Percentiles rank a stretch among this genome's conserved stretches.
phyloP scores from a whole-genome alignment of 495 filamentous ascomycete species.

The Aspergillus leporis region DNA sequence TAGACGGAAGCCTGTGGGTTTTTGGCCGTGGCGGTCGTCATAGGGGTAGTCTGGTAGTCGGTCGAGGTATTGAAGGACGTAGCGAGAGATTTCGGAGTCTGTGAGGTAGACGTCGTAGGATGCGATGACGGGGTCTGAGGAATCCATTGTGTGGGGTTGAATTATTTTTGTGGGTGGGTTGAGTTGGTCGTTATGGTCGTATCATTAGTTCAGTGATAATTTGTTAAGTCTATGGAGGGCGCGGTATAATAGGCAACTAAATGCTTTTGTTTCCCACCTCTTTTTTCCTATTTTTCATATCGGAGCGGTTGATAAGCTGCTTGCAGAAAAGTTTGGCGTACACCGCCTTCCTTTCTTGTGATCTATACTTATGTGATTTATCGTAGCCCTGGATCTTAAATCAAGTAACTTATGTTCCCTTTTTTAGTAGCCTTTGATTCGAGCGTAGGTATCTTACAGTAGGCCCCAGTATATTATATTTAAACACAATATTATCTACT shows the following conservation, averaged over 20 bases:
- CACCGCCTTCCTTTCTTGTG: slow-evolving; percentile 5
- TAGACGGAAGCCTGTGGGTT: slow-evolving; percentile 62
- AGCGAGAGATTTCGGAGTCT: slow-evolving; percentile 48
- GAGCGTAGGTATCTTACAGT: no score
- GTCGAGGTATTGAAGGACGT: slow-evolving; percentile 72
- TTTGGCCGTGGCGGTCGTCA: slow-evolving; percentile 49
- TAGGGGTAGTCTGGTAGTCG: slow-evolving; percentile 53
- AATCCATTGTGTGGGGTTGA: slow-evolving; percentile 20
- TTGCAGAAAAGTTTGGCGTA: slow-evolving; percentile 8
- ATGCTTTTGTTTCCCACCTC: neutral
- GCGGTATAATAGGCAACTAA: neutral
- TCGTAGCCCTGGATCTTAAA: no score
- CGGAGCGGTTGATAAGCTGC: slow-evolving; percentile 11
- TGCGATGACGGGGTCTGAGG: slow-evolving; percentile 52
- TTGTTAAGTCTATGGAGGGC: neutral
- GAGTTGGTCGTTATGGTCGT: neutral
- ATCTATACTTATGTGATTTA: neutral
- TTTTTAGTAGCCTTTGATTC: no score
- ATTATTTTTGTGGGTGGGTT: neutral
- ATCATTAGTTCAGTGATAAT: neutral
- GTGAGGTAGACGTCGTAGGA: slow-evolving; percentile 65
- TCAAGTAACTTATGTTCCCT: neutral
- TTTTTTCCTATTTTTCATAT: slow-evolving; percentile 12
- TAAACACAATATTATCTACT: no score
- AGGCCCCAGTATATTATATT: no score